Evolutionary conservation across 257 asterid genomes (phyloP).

Genomic region (Haberlea rhodopensis): DNA sequence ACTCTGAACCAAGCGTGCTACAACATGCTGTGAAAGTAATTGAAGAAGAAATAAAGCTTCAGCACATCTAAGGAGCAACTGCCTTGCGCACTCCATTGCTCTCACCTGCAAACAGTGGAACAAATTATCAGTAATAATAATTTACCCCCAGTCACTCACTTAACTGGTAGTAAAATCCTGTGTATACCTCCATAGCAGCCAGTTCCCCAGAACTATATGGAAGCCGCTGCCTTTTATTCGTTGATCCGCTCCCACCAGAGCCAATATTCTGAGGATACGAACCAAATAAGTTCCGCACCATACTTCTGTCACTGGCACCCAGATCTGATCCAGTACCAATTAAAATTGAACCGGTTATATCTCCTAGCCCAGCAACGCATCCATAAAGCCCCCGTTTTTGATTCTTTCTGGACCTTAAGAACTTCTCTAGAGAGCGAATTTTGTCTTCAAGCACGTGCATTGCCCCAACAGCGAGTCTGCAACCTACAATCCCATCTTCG

Average conservation of each 20-base stretch:
- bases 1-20: constrained; percentile 70
- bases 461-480: constrained; percentile 75
- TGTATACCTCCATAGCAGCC: constrained; percentile 94
- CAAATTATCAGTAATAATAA: constrained; percentile 20
- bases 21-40: constrained; percentile 77
- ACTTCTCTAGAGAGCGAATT: constrained; percentile 85
- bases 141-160: constrained; percentile 23
- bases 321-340: constrained; percentile 73
- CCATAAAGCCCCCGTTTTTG: constrained; percentile 94
- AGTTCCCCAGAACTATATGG: constrained; percentile 85
- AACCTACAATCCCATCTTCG: constrained; percentile 61
- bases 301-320: constrained; percentile 72
- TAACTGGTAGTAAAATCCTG: constrained; percentile 22
- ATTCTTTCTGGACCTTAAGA: constrained; percentile 77
- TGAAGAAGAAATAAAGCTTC: constrained; percentile 86
- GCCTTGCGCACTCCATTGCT: constrained; percentile 96
- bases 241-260: constrained; percentile 54
- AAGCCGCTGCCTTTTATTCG: constrained; percentile 78
- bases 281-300: constrained; percentile 83
- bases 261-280: constrained; percentile 60
- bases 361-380: constrained; percentile 92
- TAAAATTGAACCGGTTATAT: constrained; percentile 81
- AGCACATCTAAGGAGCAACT: constrained; percentile 87
- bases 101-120: constrained; percentile 60
- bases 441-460: constrained; percentile 88